Base-by-base conservation (phyloP, 805 yeast species). In the Starmerella vitae region DNA sequence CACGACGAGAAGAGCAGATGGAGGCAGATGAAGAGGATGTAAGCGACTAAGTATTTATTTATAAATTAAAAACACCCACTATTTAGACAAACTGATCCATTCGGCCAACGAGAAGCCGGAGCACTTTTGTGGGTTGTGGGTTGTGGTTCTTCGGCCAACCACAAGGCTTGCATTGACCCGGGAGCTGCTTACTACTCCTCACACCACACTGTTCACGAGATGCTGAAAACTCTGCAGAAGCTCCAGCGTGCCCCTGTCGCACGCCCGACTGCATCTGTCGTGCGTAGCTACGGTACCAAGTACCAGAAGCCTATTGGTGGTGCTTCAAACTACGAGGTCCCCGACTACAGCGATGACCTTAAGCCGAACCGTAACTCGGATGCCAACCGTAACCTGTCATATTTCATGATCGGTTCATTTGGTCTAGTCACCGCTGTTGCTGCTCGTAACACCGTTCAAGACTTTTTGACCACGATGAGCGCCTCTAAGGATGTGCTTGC, bases 401-500 rank as follows among this genome's bases (percentile, higher is more conserved):
- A 91, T 72, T 88, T 93, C 71, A 85, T 93, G 86, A 88, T 91
- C 52, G 99, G 99, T 53, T 77, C 96, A 33, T 70, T 84, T 62
- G 97, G 96, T 61, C 65, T 85, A 54, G 67, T 86, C 53, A 69
- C 83, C 32, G 93, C 96, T 38, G 94, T 86, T 41, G 93, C 93
- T 58, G 96, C 95, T 59, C 83, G 86, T 65, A 81, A 94, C 37
- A 85, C 96, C 35, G 96, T 86, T 38, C 63, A 58, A 93, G 88
- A 69, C 72, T 91, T 91, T 70, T 71, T 91, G 54, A 70, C 82
- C 45, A 74, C 96, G 50, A 78, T 86, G 93, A 75, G 94, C 51
- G 99, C 99, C 26, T 86, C 98, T 46, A 94, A 96, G 50, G 99
- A 91, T 71, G 94, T 91, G 44, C 74, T 91, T 68, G 98, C 98